phyloP scores from a whole-genome alignment of 768 basidiomycete genomes.

The Calocera viscosa region DNA sequence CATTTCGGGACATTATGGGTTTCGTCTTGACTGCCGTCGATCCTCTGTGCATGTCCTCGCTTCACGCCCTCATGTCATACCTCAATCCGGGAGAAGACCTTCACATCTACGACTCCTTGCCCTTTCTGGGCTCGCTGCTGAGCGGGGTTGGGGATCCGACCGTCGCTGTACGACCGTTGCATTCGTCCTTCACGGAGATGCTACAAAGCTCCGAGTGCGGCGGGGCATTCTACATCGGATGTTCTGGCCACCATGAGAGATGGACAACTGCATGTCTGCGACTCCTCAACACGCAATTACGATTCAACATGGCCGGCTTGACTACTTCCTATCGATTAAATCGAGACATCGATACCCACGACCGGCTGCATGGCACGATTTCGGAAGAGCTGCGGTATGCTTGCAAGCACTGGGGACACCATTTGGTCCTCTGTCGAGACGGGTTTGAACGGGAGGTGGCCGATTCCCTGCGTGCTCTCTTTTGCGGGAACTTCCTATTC shows the following conservation, averaged over 20 bases:
- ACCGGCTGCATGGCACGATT: not conserved
- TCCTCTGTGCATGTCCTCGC: not conserved
- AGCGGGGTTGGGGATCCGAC: not conserved
- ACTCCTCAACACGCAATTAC: not conserved
- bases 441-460: not conserved
- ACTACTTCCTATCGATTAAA: not conserved
- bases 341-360: not conserved
- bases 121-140: not conserved
- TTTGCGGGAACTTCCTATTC: not conserved
- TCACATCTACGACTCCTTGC: not conserved
- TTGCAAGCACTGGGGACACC: not conserved
- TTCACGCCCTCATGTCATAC: not conserved
- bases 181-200: not conserved
- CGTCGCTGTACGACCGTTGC: not conserved
- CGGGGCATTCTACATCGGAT: not conserved
- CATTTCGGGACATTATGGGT: not conserved
- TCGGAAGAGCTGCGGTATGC: not conserved
- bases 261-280: not conserved
- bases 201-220: not conserved
- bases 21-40: not conserved
- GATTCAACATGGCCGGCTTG: not conserved
- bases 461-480: not conserved
- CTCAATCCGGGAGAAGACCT: not conserved
- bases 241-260: not conserved
- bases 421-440: not conserved